Conservation (phyloP, 73 alveolate species). For the Diophrys sp. region DNA sequence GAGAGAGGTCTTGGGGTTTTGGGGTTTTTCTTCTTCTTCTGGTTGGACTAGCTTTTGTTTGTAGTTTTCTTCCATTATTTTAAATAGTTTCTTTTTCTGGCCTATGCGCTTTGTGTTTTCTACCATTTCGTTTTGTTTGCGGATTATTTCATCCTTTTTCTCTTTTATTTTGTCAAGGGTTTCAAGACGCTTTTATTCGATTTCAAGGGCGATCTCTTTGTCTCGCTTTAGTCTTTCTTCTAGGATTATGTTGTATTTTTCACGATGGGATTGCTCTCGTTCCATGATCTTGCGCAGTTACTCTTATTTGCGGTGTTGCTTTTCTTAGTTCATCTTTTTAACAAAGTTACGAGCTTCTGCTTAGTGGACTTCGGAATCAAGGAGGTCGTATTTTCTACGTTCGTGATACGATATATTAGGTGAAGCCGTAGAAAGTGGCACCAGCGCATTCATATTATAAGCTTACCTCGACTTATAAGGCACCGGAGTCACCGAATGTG, state of each 20-base stretch:
- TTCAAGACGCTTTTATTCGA: neutral
- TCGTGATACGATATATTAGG: neutral
- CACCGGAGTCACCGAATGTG: no score
- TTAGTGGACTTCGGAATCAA: neutral
- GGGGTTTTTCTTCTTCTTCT: neutral
- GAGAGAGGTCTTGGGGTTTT: constrained; percentile 1
- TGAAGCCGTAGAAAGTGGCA: neutral
- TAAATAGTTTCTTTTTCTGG: neutral
- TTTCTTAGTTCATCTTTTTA: neutral
- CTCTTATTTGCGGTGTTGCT: neutral
- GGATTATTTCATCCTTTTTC: neutral
- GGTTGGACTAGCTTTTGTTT: neutral
- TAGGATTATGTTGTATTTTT: neutral
- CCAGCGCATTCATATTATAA: no score
- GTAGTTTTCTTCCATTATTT: neutral
- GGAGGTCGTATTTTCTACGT: neutral
- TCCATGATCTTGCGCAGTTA: neutral
- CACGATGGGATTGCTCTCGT: neutral
- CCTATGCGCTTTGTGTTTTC: neutral
- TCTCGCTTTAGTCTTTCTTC: neutral
- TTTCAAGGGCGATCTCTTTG: neutral
- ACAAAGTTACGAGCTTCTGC: neutral
- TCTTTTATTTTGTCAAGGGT: neutral
- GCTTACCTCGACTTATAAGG: no score
- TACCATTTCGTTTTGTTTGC: neutral